phyloP scores from a whole-genome alignment of 2,329 filamentous ascomycete genomes.

The Alternaria sp. region DNA sequence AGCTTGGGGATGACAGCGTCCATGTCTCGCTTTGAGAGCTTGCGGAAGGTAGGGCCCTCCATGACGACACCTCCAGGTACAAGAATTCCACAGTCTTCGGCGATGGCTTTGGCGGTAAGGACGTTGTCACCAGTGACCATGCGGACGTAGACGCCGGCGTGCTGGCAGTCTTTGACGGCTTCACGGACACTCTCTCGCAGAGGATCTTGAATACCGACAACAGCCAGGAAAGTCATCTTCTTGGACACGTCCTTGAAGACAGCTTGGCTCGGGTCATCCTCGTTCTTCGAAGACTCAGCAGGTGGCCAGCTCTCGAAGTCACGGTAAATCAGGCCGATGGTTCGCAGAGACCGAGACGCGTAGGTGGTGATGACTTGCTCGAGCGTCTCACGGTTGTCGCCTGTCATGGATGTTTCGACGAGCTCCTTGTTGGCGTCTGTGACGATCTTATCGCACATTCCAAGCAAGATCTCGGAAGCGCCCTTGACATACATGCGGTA shows the following conservation, averaged over 20 bases:
- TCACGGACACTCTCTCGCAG: constrained; percentile 77
- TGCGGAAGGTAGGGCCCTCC: constrained; percentile 81
- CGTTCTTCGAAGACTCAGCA: constrained; percentile 61
- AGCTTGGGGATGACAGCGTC: constrained; percentile 67
- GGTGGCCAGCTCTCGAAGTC: constrained; percentile 89
- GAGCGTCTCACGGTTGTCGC: constrained; percentile 67
- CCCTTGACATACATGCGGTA: constrained; percentile 67
- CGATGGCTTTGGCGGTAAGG: constrained; percentile 80
- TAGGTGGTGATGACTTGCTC: constrained; percentile 77
- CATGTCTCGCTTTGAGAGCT: constrained; percentile 69
- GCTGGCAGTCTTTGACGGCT: constrained; percentile 76
- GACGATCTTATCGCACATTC: constrained; percentile 62
- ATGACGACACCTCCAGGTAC: constrained; percentile 75
- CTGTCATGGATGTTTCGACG: constrained; percentile 61
- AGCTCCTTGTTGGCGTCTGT: constrained; percentile 68
- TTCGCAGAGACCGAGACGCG: constrained; percentile 80
- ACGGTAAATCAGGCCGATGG: constrained; percentile 83
- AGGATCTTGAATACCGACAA: constrained; percentile 85
- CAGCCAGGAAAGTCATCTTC: constrained; percentile 75
- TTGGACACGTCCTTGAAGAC: constrained; percentile 74
- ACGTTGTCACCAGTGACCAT: constrained; percentile 90
- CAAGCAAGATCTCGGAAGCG: constrained; percentile 61
- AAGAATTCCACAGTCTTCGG: constrained; percentile 79
- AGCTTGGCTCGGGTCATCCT: constrained; percentile 70
- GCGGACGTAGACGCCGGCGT: constrained; percentile 79